Conservation (phyloP, 1,284 basidiomycete species). For the Cutaneotrichosporon sp. region DNA sequence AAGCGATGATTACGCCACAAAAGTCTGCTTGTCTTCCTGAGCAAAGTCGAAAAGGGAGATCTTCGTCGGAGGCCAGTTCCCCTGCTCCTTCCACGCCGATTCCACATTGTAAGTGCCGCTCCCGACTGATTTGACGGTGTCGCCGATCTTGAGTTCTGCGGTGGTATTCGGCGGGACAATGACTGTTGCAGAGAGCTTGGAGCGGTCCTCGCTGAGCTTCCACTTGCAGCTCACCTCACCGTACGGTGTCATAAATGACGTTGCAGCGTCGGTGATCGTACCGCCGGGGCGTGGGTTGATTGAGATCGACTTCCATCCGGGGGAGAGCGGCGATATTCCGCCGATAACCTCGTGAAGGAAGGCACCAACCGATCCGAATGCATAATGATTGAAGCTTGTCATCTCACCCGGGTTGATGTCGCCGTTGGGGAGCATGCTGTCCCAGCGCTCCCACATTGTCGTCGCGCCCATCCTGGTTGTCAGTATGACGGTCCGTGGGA, state of each 20-base stretch:
- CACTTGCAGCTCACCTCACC: conserved; percentile 22
- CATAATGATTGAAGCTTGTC: conserved; percentile 48
- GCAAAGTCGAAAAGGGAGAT: background rate
- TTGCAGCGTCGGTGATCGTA: conserved; percentile 29
- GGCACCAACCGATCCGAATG: conserved; percentile 36
- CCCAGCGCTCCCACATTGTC: conserved; percentile 45
- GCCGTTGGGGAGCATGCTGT: conserved; percentile 34
- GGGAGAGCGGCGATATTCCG: conserved; percentile 26
- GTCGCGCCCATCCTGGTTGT: conserved; percentile 37
- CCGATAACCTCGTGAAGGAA: conserved; percentile 39
- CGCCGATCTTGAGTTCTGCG: conserved; percentile 19
- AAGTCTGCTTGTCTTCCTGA: background rate
- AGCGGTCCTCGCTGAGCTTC: conserved; percentile 16
- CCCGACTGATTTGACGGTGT: background rate
- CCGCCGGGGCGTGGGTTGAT: conserved; percentile 40
- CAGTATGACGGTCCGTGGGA: background rate
- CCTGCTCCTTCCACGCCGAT: background rate
- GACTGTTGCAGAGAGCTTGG: conserved; percentile 13
- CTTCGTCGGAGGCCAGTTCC: background rate
- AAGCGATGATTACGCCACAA: background rate
- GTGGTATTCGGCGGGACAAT: conserved; percentile 30
- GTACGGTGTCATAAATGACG: conserved; percentile 20
- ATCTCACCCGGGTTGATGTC: conserved; percentile 38
- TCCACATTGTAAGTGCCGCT: background rate
- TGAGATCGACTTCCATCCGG: conserved; percentile 31